Base-by-base conservation (phyloP, 2,329 filamentous ascomycete genomes). In the Cytospora leucostoma region DNA sequence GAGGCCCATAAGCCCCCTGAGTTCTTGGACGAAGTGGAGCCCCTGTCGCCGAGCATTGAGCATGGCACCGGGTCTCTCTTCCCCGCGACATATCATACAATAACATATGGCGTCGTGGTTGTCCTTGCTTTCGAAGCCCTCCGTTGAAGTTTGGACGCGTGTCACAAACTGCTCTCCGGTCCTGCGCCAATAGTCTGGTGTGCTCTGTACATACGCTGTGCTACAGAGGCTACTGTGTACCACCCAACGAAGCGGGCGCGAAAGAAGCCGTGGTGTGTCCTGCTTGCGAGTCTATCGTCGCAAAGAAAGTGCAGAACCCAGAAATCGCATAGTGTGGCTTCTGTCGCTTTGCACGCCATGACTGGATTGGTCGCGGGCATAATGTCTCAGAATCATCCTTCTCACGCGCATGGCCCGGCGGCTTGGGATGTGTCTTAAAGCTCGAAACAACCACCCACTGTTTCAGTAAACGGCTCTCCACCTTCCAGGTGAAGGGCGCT, bases 1-100 rank as follows among this genome's bases (percentile, higher is more conserved):
- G 33, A 61, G 51, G 59, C 40, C 59, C 50, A 50, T 55, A 15
- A 49, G 27, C 27, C 59, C 59, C 59, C 59, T 61, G 59, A 55
- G 40, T 51, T 61, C 40, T 61, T 44, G 59, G 38, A 15, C 37
- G 17, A n/a, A 47, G 51, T 55, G 59, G 51, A 50, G 59, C 47
- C n/a, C 37, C 50, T 51, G 37, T 21, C 47, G 51, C 58, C 51
- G 58, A 51, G 37, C 53, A 40, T 38, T 50, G 38, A 52, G 44
- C 44, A n/a, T 55, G 27, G 27, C 27, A 27, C 4, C 27, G 27
- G 27, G 27, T 27, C 27, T 27, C 27, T 17, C 10, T 34, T 50
- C 38, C 51, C 51, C 32, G 37, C 38, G 37, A 49, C 27, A 47
- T 19, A 49, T 49, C 51, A 33, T 52, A 60, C 50, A 40, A 37